Evolutionary conservation across 768 basidiomycete genomes (phyloP).

Genomic region (Glaciozyma martinii): DNA sequence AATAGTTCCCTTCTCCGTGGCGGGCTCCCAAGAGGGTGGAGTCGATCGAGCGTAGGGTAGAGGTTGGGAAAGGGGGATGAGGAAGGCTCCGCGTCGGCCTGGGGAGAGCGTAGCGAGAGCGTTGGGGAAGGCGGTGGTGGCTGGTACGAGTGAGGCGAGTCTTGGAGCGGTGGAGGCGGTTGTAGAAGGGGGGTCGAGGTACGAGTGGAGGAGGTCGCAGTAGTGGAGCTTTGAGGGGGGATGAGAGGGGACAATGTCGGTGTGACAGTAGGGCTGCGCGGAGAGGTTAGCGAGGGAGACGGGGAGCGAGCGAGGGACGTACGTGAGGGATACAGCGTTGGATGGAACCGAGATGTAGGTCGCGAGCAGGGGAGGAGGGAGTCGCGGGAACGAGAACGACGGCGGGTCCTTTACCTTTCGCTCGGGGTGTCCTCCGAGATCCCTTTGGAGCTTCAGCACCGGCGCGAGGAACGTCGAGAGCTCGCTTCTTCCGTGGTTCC

Average conservation of each 20-base stretch:
- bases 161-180: not conserved
- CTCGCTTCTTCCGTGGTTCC: not conserved
- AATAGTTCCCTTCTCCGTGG: not conserved
- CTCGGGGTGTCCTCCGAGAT: not conserved
- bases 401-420: not conserved
- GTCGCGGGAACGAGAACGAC: not conserved
- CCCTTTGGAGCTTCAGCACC: not conserved
- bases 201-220: constrained; percentile 1
- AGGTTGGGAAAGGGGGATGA: constrained; percentile 7
- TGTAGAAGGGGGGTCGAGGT: constrained; percentile 6
- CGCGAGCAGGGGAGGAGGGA: constrained; percentile 5
- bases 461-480: not conserved
- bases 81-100: constrained; percentile 18
- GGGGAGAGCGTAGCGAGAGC: not conserved
- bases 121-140: not conserved
- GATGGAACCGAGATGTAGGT: not conserved
- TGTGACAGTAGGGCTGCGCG: constrained; percentile 12
- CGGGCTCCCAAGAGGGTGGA: not conserved
- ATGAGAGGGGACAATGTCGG: not conserved
- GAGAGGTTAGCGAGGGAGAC: too few species aligned
- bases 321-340: constrained; percentile 17
- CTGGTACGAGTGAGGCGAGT: too few species aligned
- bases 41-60: not conserved
- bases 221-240: not conserved
- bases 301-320: not conserved